Evolutionary conservation across 2,329 filamentous ascomycete genomes (phyloP).

Genomic region (Colletotrichum coccodes): DNA sequence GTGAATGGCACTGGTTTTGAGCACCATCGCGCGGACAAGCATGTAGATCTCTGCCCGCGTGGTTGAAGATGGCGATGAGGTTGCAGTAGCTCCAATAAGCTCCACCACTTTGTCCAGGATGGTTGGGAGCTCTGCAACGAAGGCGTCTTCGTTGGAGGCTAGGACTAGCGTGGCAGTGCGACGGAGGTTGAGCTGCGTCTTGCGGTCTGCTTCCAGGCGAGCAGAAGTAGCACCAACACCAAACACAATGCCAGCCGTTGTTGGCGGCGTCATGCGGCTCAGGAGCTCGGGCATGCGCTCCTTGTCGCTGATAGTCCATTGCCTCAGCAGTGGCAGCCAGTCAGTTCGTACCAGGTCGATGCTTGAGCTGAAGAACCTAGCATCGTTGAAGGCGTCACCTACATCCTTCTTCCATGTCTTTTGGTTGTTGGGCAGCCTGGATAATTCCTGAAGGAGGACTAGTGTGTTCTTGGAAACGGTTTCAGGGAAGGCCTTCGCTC

Average conservation of each 20-base stretch:
- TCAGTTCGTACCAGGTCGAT: slow-evolving; percentile 72
- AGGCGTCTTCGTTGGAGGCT: slow-evolving; percentile 80
- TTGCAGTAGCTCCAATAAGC: slow-evolving; percentile 82
- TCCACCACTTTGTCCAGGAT: slow-evolving; percentile 89
- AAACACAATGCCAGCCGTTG: slow-evolving; percentile 96
- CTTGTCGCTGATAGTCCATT: slow-evolving; percentile 89
- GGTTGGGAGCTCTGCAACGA: slow-evolving; percentile 77
- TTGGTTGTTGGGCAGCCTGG: slow-evolving; percentile 80
- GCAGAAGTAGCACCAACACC: slow-evolving; percentile 97
- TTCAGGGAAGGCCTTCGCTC: slow-evolving; percentile 86
- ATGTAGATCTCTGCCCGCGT: slow-evolving; percentile 92
- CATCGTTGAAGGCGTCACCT: slow-evolving; percentile 89
- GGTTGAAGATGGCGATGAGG: slow-evolving; percentile 90
- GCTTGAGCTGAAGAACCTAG: slow-evolving; percentile 82
- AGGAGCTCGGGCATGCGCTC: slow-evolving; percentile 87
- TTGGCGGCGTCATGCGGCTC: slow-evolving; percentile 81
- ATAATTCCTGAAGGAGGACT: slow-evolving; percentile 79
- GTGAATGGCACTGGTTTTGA: slow-evolving; percentile 83
- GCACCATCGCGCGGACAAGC: slow-evolving; percentile 81
- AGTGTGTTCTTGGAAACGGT: slow-evolving; percentile 80
- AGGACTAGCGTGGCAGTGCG: slow-evolving; percentile 84
- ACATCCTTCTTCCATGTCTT: slow-evolving; percentile 96
- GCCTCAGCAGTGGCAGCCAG: slow-evolving; percentile 86
- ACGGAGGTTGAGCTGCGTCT: slow-evolving; percentile 88
- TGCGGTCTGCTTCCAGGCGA: slow-evolving; percentile 92